Percentiles rank a stretch among this genome's conserved stretches.
Conservation (phyloP, 2,329 filamentous ascomycete genomes). For the Alternaria tenuissima region DNA sequence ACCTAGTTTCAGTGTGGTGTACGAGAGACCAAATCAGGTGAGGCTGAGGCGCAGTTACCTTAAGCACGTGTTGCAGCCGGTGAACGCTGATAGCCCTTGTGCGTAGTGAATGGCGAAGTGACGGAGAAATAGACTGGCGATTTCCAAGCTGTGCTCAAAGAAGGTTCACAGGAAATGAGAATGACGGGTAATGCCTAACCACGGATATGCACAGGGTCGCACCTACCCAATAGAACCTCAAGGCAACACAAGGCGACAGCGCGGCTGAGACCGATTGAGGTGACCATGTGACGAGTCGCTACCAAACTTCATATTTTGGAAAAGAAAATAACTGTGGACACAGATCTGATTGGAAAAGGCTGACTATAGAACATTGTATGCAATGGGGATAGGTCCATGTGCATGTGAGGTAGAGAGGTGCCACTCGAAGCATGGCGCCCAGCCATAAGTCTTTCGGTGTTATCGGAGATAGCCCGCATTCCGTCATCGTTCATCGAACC, state of each 20-base stretch:
- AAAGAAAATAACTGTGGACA: not conserved
- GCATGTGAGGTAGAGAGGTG: not conserved
- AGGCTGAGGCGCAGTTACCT: not conserved
- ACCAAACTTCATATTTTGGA: not conserved
- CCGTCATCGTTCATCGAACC: conserved; percentile 15
- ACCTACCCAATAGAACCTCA: conserved; percentile 4
- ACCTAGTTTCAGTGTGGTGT: not conserved
- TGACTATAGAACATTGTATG: not conserved
- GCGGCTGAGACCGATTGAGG: not conserved
- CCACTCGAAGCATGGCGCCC: not conserved
- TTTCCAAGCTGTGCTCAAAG: not conserved
- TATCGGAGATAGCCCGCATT: conserved; percentile 20
- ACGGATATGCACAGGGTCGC: not conserved
- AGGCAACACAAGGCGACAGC: conserved; percentile 7
- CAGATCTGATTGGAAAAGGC: not conserved
- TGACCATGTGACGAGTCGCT: not conserved
- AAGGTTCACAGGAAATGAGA: not conserved
- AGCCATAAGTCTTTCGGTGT: conserved; percentile 3
- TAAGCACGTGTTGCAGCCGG: not conserved
- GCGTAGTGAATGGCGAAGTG: not conserved
- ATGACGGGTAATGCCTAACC: not conserved
- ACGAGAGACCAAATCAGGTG: not conserved
- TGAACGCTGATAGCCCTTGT: not conserved
- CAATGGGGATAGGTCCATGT: not conserved
- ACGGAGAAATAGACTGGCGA: not conserved